Percentiles rank a stretch among this genome's conserved stretches.
These are phyloP conservation scores for Piper betle DNA, from an alignment of 164 flowering plant genomes.

Conservation along the genomic window DNA sequence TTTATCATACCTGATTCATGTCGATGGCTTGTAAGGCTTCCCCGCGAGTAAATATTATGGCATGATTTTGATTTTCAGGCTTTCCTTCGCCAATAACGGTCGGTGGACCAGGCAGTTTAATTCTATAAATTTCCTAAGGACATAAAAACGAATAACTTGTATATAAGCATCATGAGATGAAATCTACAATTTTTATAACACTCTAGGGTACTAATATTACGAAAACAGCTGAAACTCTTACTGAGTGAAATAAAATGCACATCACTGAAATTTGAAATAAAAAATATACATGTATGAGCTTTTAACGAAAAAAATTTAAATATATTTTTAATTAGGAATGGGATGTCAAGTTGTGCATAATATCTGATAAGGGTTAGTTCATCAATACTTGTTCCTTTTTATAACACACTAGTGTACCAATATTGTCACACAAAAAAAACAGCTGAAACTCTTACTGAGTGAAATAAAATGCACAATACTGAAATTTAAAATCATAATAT, in stretches of 20 bases:
- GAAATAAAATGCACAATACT: too few species aligned
- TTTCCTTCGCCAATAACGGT: conserved; percentile 80
- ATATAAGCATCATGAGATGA: not conserved
- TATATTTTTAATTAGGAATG: too few species aligned
- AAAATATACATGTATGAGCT: too few species aligned
- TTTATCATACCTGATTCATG: conserved; percentile 50
- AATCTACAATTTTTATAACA: not conserved
- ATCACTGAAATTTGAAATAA: not conserved
- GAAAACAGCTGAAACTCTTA: not conserved
- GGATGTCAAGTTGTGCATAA: too few species aligned
- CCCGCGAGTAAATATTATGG: conserved; percentile 93
- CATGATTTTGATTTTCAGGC: conserved; percentile 99
- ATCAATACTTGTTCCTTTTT: too few species aligned
- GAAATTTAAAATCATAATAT: too few species aligned
- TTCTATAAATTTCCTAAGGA: conserved; percentile 82
- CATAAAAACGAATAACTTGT: not conserved
- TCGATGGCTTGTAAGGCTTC: conserved; percentile 97
- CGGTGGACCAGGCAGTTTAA: conserved; percentile 93
- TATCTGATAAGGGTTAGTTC: too few species aligned
- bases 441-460: too few species aligned
- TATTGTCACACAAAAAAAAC: too few species aligned
- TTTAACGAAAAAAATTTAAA: too few species aligned
- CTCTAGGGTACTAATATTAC: not conserved
- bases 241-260: not conserved
- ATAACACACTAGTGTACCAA: too few species aligned